A percentile compares a stretch with the other conserved stretches of the same genome.
These are phyloP conservation scores for Nothomitra cinnamomea DNA, from an alignment of 2,329 filamentous ascomycete genomes.

Conservation along the genomic window DNA sequence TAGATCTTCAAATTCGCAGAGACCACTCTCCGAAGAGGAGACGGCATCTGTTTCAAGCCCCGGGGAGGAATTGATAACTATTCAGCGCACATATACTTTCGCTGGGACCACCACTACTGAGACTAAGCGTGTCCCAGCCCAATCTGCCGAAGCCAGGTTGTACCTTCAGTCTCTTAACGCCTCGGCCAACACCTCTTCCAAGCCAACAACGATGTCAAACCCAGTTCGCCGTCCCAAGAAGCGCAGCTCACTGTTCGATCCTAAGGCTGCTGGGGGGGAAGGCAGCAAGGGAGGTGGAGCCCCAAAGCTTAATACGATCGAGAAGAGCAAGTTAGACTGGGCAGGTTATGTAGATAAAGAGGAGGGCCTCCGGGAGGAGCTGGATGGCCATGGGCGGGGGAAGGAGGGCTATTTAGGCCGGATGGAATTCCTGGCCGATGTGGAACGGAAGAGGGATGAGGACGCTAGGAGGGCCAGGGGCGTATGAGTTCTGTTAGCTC, in stretches of 20 bases:
- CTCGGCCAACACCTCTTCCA: slow-evolving; percentile 24
- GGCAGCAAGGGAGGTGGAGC: slow-evolving; percentile 21
- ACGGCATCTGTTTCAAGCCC: neutral
- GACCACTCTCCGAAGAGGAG: neutral
- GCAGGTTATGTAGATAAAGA: slow-evolving; percentile 47
- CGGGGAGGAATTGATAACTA: slow-evolving; percentile 32
- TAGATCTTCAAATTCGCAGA: neutral
- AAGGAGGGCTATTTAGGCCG: slow-evolving; percentile 45
- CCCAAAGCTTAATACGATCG: slow-evolving; percentile 47
- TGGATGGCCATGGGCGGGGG: slow-evolving; percentile 45
- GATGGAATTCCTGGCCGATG: slow-evolving; percentile 48
- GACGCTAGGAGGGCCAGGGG: slow-evolving; percentile 20
- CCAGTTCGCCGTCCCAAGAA: slow-evolving; percentile 23
- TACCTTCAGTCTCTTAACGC: slow-evolving; percentile 25
- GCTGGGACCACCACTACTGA: slow-evolving; percentile 37
- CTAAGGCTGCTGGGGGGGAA: neutral
- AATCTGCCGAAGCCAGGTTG: slow-evolving; percentile 36
- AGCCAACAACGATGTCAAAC: slow-evolving; percentile 17
- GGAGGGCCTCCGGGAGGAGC: slow-evolving; percentile 52
- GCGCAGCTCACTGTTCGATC: slow-evolving; percentile 31
- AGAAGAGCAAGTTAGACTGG: slow-evolving; percentile 50
- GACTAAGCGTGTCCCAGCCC: slow-evolving; percentile 33
- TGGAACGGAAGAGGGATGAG: slow-evolving; percentile 44
- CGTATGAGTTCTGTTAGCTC: neutral
- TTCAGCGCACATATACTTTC: slow-evolving; percentile 39